Evolutionary conservation across 192 early-diverging fungal genomes (phyloP).

Genomic region (Umbelopsis sp.): DNA sequence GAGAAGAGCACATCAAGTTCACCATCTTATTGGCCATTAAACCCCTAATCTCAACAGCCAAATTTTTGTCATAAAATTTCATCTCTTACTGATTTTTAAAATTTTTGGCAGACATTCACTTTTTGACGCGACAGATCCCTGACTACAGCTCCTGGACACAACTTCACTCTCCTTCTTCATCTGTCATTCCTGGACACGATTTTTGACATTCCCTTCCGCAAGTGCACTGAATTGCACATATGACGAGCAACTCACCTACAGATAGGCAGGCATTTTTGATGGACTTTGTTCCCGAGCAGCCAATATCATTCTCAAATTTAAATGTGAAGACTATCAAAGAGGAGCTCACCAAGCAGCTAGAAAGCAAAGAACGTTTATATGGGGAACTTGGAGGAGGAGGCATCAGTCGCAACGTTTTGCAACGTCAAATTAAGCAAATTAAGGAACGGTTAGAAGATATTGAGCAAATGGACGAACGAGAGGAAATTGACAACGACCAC

Average conservation of each 20-base stretch:
- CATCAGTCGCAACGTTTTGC: slow-evolving; percentile 3
- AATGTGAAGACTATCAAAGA: slow-evolving; percentile 27
- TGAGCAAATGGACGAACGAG: slow-evolving; percentile 16
- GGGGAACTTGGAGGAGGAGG: slow-evolving; percentile 12
- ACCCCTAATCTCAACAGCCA: background rate
- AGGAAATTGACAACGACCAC: slow-evolving; percentile 4
- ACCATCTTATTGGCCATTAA: too few species aligned
- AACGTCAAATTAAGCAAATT: slow-evolving; percentile 14
- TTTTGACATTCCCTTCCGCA: slow-evolving; percentile 4
- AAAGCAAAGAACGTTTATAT: slow-evolving; percentile 22
- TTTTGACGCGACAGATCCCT: background rate
- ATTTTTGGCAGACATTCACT: background rate
- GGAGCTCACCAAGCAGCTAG: slow-evolving; percentile 18
- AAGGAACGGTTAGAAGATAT: background rate
- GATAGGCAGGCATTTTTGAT: slow-evolving; percentile 2
- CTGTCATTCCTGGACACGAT: background rate
- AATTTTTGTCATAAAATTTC: background rate
- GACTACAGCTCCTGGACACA: slow-evolving; percentile 16
- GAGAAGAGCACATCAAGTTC: background rate
- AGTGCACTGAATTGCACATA: background rate
- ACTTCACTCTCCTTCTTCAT: slow-evolving; percentile 8
- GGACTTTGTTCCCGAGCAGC: slow-evolving; percentile 20
- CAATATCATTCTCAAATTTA: slow-evolving; percentile 30
- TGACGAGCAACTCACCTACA: background rate
- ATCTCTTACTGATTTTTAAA: background rate